Base-by-base conservation (phyloP, 768 basidiomycete genomes). In the Leucocoprinus birnbaumii region DNA sequence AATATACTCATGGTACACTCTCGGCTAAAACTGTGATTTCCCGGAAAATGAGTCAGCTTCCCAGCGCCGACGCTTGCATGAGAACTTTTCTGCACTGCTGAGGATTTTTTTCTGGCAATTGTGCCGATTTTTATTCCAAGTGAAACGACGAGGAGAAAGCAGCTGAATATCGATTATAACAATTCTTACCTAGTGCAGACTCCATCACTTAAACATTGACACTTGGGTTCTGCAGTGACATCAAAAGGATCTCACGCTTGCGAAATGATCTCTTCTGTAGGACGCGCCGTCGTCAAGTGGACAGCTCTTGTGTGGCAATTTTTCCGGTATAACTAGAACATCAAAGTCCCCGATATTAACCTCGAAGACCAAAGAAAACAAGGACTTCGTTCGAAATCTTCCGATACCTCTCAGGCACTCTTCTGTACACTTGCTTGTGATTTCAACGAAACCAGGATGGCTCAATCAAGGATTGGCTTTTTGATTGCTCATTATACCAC, bases 341-440 rank as follows among this genome's bases (percentile, higher is more conserved):
- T n/a, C n/a, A n/a, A n/a, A n/a, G n/a, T n/a, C n/a, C n/a, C n/a
- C n/a, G n/a, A n/a, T n/a, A n/a, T n/a, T n/a, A n/a, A n/a, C n/a
- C n/a, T n/a, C n/a, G n/a, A n/a, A n/a, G n/a, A n/a, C n/a, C n/a
- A n/a, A n/a, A n/a, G n/a, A n/a, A n/a, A n/a, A n/a, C n/a, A n/a
- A n/a, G n/a, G n/a, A n/a, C n/a, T n/a, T n/a, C n/a, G n/a, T 31
- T 31, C 11, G 31, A 31, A 31, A 31, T 31, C 5, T 5, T 11
- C 18, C 16, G 18, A 41, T 19, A 41, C 40, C 14, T 41, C 40
- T 41, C 40, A 41, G 40, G 16, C 40, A 41, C 4, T 14, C 40
- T 41, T 16, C n/a, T n/a, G n/a, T 22, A 44, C 19, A 18, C 22
- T 53, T 53, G 18, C 51, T 25, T 44, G 51, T 53, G 51, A 53